Evolutionary conservation across 257 asterid species (phyloP), one percentile per base, ranked within the genome.

Genomic region (Fraxinus cuspidata): DNA sequence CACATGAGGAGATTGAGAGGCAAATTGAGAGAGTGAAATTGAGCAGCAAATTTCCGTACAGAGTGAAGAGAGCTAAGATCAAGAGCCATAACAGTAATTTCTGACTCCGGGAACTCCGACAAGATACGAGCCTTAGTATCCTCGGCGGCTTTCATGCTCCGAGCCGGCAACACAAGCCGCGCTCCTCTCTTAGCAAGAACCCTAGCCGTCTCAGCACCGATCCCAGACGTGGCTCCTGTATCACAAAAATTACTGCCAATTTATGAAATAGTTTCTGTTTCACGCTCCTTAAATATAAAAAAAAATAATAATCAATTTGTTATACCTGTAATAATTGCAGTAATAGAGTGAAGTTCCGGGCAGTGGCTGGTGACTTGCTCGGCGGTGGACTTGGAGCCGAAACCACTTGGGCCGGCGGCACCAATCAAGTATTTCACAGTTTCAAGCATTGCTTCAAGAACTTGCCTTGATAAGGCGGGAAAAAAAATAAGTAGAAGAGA

Each of bases 161-260:
- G 87, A 10, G 94, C 96, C 53, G 99, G 99, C 35, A 95, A 63
- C 70, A 95, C 87, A 44, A 95, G 91, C 84, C 91, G 81, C 29
- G 88, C 99, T n/a, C 99, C 98, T 25, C 96, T 89, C 82, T 82
- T 87, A 3, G 97, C 99, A 77, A 95, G 78, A 63, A 90, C 96
- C 74, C 97, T 70, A 4, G 99, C 99, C 83, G 98, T 93, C 84
- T 95, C 99, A 3, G 92, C 94, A 28, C 99, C 98, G 56, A 93
- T 95, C 37, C 99, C 99, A 1, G 99, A 95, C 86, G 99, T 95
- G 64, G 98, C 99, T 19, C 99, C 99, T 87, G 69, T 47, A 29
- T 38, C 1, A 60, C 7, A 31, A 1, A 7, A 18, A 9, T 13
- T 44, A 51, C 63, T 51, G 75, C 53, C 29, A 37, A 32, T 8